Percentiles rank a stretch among this genome's conserved stretches.
Conservation (phyloP, 108 stramenopile genomes). For the Stephanodiscus triporus region DNA sequence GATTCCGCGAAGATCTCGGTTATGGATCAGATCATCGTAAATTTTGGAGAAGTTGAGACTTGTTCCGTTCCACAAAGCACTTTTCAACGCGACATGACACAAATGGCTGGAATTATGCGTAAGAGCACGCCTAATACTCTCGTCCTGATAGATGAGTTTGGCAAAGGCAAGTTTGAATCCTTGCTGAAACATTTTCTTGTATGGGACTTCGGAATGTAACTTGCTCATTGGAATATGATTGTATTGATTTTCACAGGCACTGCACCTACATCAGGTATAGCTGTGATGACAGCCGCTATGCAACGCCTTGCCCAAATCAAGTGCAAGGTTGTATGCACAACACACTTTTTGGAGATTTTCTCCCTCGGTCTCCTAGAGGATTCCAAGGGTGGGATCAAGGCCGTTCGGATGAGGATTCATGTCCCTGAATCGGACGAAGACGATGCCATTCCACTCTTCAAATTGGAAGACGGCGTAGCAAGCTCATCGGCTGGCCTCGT, state of each 20-base stretch:
- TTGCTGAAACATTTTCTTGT: not conserved
- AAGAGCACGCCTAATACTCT: slow-evolving; percentile 76
- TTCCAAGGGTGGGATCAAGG: slow-evolving; percentile 72
- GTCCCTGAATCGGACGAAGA: slow-evolving; percentile 65
- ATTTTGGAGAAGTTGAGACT: slow-evolving; percentile 90
- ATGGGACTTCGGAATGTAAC: not conserved
- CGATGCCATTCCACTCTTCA: slow-evolving; percentile 86
- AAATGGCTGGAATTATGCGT: slow-evolving; percentile 78
- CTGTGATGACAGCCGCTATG: slow-evolving; percentile 86
- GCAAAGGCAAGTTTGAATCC: slow-evolving; percentile 71
- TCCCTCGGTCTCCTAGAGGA: slow-evolving; percentile 79
- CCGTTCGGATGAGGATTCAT: slow-evolving; percentile 88
- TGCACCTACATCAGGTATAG: slow-evolving; percentile 91
- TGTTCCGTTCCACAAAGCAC: slow-evolving; percentile 93
- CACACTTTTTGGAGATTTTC: slow-evolving; percentile 96
- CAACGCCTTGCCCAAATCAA: slow-evolving; percentile 59
- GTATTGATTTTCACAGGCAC: slow-evolving; percentile 52
- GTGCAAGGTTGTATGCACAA: slow-evolving; percentile 87
- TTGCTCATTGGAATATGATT: not conserved
- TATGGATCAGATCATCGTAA: slow-evolving; percentile 87
- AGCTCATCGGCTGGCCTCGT: slow-evolving; percentile 89
- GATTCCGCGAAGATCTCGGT: slow-evolving; percentile 86
- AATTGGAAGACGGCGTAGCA: slow-evolving; percentile 87
- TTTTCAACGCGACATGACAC: slow-evolving; percentile 92
- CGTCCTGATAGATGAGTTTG: slow-evolving; percentile 97